These are phyloP conservation scores for Leucocoprinus leucothites DNA, from an alignment of 768 basidiomycete genomes.

Conservation along the genomic window DNA sequence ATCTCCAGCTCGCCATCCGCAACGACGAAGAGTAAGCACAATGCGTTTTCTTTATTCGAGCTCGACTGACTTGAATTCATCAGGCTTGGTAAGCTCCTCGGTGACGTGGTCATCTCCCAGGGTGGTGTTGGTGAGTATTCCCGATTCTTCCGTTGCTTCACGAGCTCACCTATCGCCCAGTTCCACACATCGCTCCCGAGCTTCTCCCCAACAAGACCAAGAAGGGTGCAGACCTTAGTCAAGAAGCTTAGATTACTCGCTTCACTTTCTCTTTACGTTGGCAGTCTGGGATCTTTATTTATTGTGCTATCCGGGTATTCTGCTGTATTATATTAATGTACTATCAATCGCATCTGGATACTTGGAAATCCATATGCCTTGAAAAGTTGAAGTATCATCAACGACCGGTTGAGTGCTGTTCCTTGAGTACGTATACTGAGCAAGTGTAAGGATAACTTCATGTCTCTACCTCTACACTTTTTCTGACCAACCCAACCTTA, in stretches of 20 bases:
- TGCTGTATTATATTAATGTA: conserved; percentile 9
- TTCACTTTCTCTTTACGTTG: not conserved
- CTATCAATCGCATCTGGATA: not conserved
- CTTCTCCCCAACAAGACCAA: conserved; percentile 14
- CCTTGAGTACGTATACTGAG: no score
- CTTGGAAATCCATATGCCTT: not conserved
- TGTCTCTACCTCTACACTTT: not conserved
- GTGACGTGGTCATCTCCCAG: conserved; percentile 61
- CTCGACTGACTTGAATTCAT: not conserved
- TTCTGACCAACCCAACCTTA: conserved; percentile 28
- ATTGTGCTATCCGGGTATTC: conserved; percentile 1
- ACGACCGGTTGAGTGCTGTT: no score
- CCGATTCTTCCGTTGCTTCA: not conserved
- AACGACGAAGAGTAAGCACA: conserved; percentile 76
- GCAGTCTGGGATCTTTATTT: not conserved
- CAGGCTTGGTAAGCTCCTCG: not conserved
- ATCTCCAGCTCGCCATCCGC: conserved; percentile 88
- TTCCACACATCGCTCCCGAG: conserved; percentile 67
- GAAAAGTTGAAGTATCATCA: no score
- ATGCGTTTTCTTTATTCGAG: conserved; percentile 48
- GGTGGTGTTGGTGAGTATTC: conserved; percentile 80
- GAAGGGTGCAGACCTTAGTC: conserved; percentile 3
- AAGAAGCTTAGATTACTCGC: not conserved
- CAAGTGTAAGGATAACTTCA: not conserved
- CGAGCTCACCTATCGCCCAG: conserved; percentile 51